phyloP scores from a whole-genome alignment of 192 early-diverging fungal genomes.

The Coemansia sp. region DNA sequence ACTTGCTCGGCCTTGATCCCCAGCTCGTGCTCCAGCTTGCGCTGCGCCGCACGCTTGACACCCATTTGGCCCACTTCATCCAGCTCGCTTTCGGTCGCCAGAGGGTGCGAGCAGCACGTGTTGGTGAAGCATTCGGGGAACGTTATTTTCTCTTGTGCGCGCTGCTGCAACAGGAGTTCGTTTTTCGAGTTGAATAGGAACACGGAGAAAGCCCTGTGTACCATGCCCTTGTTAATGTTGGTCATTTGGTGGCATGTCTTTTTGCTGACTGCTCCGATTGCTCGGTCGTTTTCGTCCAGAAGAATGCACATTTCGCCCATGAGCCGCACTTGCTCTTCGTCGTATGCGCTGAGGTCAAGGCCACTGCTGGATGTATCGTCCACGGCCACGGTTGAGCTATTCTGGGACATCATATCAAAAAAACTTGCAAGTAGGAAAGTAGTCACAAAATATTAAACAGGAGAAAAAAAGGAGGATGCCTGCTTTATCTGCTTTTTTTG shows the following conservation, averaged over 20 bases:
- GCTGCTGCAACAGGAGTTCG: constrained; percentile 92
- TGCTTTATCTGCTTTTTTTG: too few species aligned
- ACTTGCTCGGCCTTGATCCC: constrained; percentile 83
- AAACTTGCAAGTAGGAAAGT: too few species aligned
- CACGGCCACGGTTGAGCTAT: neutral
- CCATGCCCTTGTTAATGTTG: constrained; percentile 85
- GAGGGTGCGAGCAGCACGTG: constrained; percentile 98
- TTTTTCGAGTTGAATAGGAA: constrained; percentile 91
- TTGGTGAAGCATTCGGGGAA: constrained; percentile 97
- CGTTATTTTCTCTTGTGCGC: constrained; percentile 96
- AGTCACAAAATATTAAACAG: too few species aligned
- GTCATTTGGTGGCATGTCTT: constrained; percentile 96
- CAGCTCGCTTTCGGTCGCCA: constrained; percentile 77
- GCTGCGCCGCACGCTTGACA: constrained; percentile 84
- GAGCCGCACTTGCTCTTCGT: constrained; percentile 86
- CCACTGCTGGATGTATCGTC: neutral
- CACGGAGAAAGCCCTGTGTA: constrained; percentile 96
- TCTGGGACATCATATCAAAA: neutral
- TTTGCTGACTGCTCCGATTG: constrained; percentile 85
- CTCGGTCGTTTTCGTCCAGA: constrained; percentile 82
- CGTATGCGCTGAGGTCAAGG: constrained; percentile 63
- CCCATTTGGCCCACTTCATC: constrained; percentile 80
- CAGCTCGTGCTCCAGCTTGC: constrained; percentile 95
- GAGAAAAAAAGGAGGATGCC: too few species aligned
- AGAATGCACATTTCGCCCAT: constrained; percentile 99